phyloP scores from a whole-genome alignment of 352 stramenopile species.

The Pythium aristosporum region DNA sequence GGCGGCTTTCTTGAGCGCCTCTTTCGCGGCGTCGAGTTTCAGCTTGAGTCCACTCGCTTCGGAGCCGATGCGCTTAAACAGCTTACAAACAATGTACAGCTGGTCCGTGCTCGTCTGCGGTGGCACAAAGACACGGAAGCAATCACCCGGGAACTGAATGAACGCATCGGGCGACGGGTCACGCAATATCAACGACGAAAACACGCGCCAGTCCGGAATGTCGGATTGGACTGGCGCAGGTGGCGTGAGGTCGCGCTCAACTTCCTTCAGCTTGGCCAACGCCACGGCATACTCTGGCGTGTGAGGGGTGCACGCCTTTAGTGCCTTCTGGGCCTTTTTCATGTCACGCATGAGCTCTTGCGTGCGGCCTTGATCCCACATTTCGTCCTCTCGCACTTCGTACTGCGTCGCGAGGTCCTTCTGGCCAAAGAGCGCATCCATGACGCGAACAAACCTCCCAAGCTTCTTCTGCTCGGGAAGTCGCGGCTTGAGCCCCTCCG shows the following conservation, averaged over 20 bases:
- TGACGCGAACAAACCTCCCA: constrained; percentile 9
- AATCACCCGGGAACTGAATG: constrained; percentile 42
- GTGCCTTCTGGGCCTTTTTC: constrained; percentile 27
- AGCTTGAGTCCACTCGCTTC: constrained; percentile 28
- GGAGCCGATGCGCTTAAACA: constrained; percentile 54
- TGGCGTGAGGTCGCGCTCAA: constrained; percentile 23
- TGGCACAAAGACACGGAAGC: constrained; percentile 42
- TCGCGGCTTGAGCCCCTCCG: constrained; percentile 20
- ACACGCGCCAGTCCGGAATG: constrained; percentile 35
- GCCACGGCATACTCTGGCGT: constrained; percentile 29
- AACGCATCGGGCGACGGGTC: constrained; percentile 47
- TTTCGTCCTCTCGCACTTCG: constrained; percentile 33
- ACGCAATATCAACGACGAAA: constrained; percentile 37
- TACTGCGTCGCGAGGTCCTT: constrained; percentile 24
- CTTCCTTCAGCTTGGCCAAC: constrained; percentile 16
- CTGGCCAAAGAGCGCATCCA: constrained; percentile 31
- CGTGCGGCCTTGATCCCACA: constrained; percentile 35
- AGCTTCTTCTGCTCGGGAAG: constrained; percentile 10
- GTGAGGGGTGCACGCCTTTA: constrained; percentile 19
- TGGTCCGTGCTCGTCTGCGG: constrained; percentile 17
- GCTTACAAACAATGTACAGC: constrained; percentile 44
- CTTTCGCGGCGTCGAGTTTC: constrained; percentile 16
- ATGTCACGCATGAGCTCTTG: constrained; percentile 38
- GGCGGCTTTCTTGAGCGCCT: constrained; percentile 30
- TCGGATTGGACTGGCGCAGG: neutral